A percentile compares a stretch with the other conserved stretches of the same genome.
phyloP scores from a whole-genome alignment of 2,329 filamentous ascomycete species.

The Aspergillaceae sp. region DNA sequence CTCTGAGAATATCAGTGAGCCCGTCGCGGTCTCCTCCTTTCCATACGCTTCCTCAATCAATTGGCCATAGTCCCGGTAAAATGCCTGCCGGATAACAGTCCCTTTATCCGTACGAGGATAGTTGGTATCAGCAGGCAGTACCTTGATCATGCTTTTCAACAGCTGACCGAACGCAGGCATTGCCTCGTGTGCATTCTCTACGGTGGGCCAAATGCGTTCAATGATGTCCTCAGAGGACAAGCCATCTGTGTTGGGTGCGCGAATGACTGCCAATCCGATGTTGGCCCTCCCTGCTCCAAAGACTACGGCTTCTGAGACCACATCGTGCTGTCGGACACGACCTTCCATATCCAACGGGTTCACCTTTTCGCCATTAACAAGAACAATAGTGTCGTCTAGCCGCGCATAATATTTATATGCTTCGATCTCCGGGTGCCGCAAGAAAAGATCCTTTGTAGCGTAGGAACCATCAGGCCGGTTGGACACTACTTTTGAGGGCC shows the following conservation, averaged over 20 bases:
- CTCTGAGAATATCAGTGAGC: conserved; percentile 16
- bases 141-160: conserved; percentile 44
- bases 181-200: conserved; percentile 44
- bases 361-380: conserved; percentile 45
- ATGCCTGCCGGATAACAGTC: conserved; percentile 45
- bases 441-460: conserved; percentile 44
- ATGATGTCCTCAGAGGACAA: conserved; percentile 41
- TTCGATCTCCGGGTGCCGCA: conserved; percentile 35
- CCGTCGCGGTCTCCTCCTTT: conserved; percentile 12
- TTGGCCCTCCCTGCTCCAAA: conserved; percentile 48
- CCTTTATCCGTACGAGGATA: conserved; percentile 50
- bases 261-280: conserved; percentile 48
- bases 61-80: conserved; percentile 40
- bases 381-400: conserved; percentile 40
- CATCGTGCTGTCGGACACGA: conserved; percentile 43
- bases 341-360: conserved; percentile 46
- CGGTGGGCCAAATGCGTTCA: conserved; percentile 40
- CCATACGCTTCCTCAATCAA: conserved; percentile 41
- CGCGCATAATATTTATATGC: conserved; percentile 42
- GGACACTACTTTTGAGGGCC: conserved; percentile 33
- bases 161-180: conserved; percentile 48
- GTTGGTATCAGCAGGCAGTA: conserved; percentile 37
- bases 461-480: conserved; percentile 43
- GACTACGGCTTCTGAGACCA: conserved; percentile 49
- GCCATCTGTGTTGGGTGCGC: conserved; percentile 36